A percentile compares a stretch with the other conserved stretches of the same genome.
Conservation (phyloP, 768 basidiomycete genomes). For the Boletus reticuloceps region DNA sequence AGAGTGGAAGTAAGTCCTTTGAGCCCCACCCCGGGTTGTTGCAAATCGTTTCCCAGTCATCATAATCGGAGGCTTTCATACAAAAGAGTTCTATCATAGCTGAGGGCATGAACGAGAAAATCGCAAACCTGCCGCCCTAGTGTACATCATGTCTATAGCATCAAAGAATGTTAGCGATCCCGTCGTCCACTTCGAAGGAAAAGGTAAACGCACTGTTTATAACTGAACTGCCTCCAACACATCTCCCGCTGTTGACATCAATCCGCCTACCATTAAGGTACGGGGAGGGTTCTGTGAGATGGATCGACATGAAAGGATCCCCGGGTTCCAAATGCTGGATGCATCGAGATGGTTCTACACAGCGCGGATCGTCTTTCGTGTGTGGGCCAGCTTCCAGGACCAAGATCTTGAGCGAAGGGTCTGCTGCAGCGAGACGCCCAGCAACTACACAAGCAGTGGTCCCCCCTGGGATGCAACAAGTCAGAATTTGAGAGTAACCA, state of each 20-base stretch:
- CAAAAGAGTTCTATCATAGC: background rate
- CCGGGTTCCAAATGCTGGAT: constrained; percentile 14
- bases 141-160: background rate
- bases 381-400: constrained; percentile 30
- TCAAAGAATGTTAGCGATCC: background rate
- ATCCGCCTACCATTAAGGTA: constrained; percentile 12
- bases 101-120: background rate
- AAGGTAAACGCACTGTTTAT: background rate
- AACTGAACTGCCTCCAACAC: background rate
- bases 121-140: background rate
- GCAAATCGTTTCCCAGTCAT: constrained; percentile 25
- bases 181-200: background rate
- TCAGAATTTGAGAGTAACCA: background rate
- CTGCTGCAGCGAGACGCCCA: constrained; percentile 27
- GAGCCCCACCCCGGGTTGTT: constrained; percentile 8
- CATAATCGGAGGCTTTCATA: constrained; percentile 48
- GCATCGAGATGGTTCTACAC: constrained; percentile 24
- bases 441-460: constrained; percentile 34
- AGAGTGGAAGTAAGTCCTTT: background rate
- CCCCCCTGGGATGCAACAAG: constrained; percentile 26
- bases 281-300: constrained; percentile 15
- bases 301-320: constrained; percentile 17
- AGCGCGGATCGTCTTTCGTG: constrained; percentile 20
- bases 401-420: constrained; percentile 23
- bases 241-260: constrained; percentile 19